A percentile compares a stretch with the other conserved stretches of the same genome.
Evolutionary conservation across 768 basidiomycete species (phyloP).

Genomic region (Termitomyces sp.): DNA sequence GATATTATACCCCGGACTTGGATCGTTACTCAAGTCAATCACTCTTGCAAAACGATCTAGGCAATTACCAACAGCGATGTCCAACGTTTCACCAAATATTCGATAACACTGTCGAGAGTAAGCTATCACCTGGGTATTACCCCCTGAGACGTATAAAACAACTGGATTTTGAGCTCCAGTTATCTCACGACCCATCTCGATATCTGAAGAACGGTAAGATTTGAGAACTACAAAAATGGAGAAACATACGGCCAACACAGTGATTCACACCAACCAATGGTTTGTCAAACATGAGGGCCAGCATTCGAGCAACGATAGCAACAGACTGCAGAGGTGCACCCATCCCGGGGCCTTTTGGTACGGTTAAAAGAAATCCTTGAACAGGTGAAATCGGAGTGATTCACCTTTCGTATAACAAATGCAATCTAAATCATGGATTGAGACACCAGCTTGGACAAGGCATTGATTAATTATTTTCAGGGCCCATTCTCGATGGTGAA

Average conservation of each 20-base stretch:
- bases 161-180: constrained; percentile 94
- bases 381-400: constrained; percentile 8
- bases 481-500: constrained; percentile 94
- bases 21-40: constrained; percentile 92
- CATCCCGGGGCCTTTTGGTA: constrained; percentile 89
- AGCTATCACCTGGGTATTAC: constrained; percentile 98
- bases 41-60: constrained; percentile 95
- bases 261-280: constrained; percentile 98
- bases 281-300: constrained; percentile 84
- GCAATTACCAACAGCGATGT: constrained; percentile 99
- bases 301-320: constrained; percentile 86
- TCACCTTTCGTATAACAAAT: constrained; percentile 97
- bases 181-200: constrained; percentile 96
- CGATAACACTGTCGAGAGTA: constrained; percentile 97
- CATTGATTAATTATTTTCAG: constrained; percentile 78
- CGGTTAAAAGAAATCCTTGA: background rate
- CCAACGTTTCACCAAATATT: constrained; percentile 97
- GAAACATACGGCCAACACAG: constrained; percentile 87
- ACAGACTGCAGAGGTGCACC: constrained; percentile 96
- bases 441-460: constrained; percentile 60
- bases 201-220: constrained; percentile 54
- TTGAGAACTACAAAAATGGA: background rate
- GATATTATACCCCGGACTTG: constrained; percentile 95
- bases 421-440: constrained; percentile 81
- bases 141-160: constrained; percentile 97